Evolutionary conservation across 2,329 filamentous ascomycete genomes (phyloP), one percentile per base, ranked within the genome.

Genomic region (Dothistroma septosporum): DNA sequence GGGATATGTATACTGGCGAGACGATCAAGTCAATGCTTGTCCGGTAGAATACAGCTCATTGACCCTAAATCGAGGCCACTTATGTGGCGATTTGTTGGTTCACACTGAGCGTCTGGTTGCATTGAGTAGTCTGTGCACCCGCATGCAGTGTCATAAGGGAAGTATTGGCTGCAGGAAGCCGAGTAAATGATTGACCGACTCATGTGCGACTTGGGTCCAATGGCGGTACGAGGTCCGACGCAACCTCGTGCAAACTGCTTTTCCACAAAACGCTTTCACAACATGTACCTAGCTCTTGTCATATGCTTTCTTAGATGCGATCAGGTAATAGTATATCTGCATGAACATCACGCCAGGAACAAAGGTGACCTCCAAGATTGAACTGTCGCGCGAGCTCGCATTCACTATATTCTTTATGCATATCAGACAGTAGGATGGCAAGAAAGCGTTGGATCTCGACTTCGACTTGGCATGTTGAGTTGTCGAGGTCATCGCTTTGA

Each of bases 1-100:
- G 64, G 64, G 75, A 76, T 33, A 77, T 77, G 74, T 68, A 76
- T 58, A 57, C 61, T 28, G 75, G 75, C 1, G 64, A 68, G 33
- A 73, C 73, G 1, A 72, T 77, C 58, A 77, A 77, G 66, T 74
- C 75, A 1, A 67, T 78, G 0, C 61, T 78, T 47, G 55, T 74
- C 1, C 77, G 74, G 75, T 76, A 59, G 33, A 6, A 28, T 28
- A 28, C 6, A 28, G 24, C 24, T 28, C 24, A 6, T 28, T 28
- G 24, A 28, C 6, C 24, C 24, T 28, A 28, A 6, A 6, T 28
- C 24, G 24, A 28, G 24, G 24, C 24, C 24, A 28, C 24, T 28
- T 28, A 28, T 6, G 24, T 28, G 24, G 24, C 24, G 24, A 28
- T 6, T 28, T 28, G 24, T 28, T 28, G 24, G 24, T 28, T 28